These are phyloP conservation scores for Raphanus raphanistrum DNA, from an alignment of 345 rosid genomes.

Conservation along the genomic window DNA sequence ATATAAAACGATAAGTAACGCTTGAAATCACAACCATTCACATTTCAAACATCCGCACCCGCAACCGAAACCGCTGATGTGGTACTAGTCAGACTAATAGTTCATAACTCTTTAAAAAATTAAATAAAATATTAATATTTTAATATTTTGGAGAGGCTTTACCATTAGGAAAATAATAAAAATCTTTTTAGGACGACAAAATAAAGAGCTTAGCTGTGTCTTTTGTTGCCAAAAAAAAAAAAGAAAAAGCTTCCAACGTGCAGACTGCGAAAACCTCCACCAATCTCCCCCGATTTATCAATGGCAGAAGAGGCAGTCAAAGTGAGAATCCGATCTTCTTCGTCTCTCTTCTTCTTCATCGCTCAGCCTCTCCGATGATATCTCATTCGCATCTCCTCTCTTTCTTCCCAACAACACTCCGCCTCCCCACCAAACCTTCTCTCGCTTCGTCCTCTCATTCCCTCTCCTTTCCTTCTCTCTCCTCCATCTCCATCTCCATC, in stretches of 20 bases:
- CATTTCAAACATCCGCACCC: too few species aligned
- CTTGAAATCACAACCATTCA: too few species aligned
- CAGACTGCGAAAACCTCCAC: neutral
- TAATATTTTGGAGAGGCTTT: too few species aligned
- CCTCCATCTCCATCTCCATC: neutral
- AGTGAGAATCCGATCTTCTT: neutral
- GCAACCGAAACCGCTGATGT: too few species aligned
- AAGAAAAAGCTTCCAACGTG: neutral
- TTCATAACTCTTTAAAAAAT: too few species aligned
- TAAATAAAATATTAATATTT: too few species aligned
- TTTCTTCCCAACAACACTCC: neutral
- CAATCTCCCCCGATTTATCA: too few species aligned
- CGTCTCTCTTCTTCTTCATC: neutral
- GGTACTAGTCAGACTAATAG: too few species aligned
- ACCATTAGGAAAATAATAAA: too few species aligned
- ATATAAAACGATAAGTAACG: too few species aligned
- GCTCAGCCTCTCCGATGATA: conserved; percentile 9
- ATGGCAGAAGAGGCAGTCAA: neutral
- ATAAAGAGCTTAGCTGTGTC: neutral
- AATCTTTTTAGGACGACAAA: too few species aligned
- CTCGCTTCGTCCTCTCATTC: conserved; percentile 14
- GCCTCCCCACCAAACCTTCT: neutral
- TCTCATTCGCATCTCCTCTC: conserved; percentile 9
- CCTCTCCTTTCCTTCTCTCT: neutral
- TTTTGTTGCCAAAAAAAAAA: too few species aligned